Base-by-base conservation (phyloP, 2,329 filamentous ascomycete species). In the Aureobasidium pullulans region DNA sequence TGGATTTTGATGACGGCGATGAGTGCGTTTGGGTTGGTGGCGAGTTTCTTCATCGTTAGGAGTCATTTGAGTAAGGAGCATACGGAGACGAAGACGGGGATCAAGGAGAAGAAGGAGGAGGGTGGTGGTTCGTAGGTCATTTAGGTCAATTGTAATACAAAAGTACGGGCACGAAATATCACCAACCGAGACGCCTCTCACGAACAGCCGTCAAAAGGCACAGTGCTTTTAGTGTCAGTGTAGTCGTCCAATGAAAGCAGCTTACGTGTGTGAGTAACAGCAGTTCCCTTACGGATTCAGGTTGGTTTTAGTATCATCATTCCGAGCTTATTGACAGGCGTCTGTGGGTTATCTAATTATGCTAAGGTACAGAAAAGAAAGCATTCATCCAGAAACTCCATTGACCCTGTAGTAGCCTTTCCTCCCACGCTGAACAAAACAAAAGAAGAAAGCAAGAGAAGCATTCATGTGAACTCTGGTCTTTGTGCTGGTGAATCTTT, bases 11-110 rank as follows among this genome's bases (percentile, higher is more conserved):
- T 77, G 57, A 77, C 76, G 1, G 69, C 67, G 52, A 65, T 79
- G 16, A 70, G 75, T 93, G 71, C 96, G 91, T 73, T 89, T 94
- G 48, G 96, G 92, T 73, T 97, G 92, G 52, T 96, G 90, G 0
- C 87, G 82, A 0, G 89, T 82, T 78, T 97, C 96, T 75, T 97
- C 92, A 66, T 97, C 92, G 53, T 73, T 34, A 76, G 78, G 46
- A 62, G 67, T 13, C 66, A 71, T 3, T 64, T 83, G 65, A 80
- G 72, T 46, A 76, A 73, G 49, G 78, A 79, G 62, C 80, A 83
- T 64, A 72, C 73, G 6, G 77, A 80, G 66, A 81, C 77, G 15
- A 79, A 73, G 66, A 82, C 80, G 7, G 80, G 80, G 1, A 58
- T 70, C 31, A 54, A 59, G 32, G 54, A 54, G 19, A 53, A 56